Evolutionary conservation across 495 filamentous ascomycete species (phyloP).

Genomic region (Thermochaetoides thermophila): DNA sequence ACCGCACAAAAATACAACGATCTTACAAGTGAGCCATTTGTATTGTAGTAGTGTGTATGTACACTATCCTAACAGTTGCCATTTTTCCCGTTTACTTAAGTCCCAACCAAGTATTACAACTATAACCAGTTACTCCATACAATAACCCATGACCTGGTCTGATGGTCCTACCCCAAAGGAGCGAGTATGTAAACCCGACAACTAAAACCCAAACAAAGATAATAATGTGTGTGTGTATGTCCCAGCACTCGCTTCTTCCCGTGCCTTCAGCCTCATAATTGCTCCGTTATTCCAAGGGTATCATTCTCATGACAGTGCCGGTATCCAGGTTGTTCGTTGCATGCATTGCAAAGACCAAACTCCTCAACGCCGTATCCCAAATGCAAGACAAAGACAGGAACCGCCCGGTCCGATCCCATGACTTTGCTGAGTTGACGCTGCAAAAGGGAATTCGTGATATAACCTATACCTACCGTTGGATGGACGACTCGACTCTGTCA

Average conservation of each 20-base stretch:
- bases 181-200: too few species aligned
- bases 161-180: too few species aligned
- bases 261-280: conserved; percentile 10
- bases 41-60: too few species aligned
- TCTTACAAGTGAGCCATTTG: too few species aligned
- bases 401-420: conserved; percentile 15
- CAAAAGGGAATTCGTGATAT: conserved; percentile 25
- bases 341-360: conserved; percentile 2
- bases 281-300: conserved; percentile 10
- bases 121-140: conserved; percentile 9
- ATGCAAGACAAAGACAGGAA: conserved; percentile 20
- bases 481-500: conserved; percentile 15
- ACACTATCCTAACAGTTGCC: too few species aligned
- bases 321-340: conserved; percentile 4
- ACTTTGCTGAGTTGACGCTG: background rate
- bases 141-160: conserved; percentile 4
- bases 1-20: too few species aligned
- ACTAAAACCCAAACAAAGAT: conserved; percentile 1
- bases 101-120: conserved; percentile 8
- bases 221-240: too few species aligned
- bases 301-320: conserved; percentile 10
- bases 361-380: conserved; percentile 34
- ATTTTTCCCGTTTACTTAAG: background rate
- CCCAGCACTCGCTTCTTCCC: too few species aligned
- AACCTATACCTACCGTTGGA: conserved; percentile 35